Percentiles rank a stretch among this genome's conserved stretches.
phyloP scores from a whole-genome alignment of 768 basidiomycete species.

The Phaeotremella fagi region DNA sequence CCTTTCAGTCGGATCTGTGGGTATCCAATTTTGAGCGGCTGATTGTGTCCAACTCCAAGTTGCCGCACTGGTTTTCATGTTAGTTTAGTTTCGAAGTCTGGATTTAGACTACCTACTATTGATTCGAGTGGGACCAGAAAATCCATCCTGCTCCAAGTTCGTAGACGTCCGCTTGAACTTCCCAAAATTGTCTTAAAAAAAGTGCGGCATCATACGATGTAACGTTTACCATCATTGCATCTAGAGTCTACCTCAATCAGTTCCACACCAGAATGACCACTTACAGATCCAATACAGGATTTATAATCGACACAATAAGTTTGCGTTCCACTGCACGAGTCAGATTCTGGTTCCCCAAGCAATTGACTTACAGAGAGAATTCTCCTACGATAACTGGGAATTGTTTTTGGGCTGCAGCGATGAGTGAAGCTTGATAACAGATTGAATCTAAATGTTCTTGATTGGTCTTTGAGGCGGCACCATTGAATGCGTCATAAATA shows the following conservation, averaged over 20 bases:
- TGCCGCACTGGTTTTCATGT: constrained; percentile 10
- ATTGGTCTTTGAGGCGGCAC: constrained; percentile 13
- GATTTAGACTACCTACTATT: constrained; percentile 11
- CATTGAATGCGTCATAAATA: constrained; percentile 34
- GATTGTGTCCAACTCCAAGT: constrained; percentile 40
- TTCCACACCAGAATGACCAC: background rate
- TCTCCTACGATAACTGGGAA: constrained; percentile 41
- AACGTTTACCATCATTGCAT: constrained; percentile 23
- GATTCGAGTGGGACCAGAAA: constrained; percentile 30
- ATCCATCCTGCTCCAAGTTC: constrained; percentile 39
- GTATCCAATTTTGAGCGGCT: constrained; percentile 40
- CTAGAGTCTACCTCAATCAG: constrained; percentile 5
- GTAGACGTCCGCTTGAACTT: constrained; percentile 37
- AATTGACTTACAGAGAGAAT: constrained; percentile 22
- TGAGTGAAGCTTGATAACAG: constrained; percentile 13
- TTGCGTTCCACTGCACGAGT: constrained; percentile 17
- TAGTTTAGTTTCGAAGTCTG: background rate
- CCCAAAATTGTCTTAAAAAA: constrained; percentile 41
- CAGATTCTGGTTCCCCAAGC: background rate
- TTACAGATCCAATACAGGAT: constrained; percentile 23
- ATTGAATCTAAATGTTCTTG: constrained; percentile 37
- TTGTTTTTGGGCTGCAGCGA: constrained; percentile 24
- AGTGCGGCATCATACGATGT: constrained; percentile 29
- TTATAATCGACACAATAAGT: constrained; percentile 43
- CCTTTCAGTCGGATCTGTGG: constrained; percentile 31